Conservation (phyloP, 441 rosid genomes). For the Pelargonium myrrhifolium region DNA sequence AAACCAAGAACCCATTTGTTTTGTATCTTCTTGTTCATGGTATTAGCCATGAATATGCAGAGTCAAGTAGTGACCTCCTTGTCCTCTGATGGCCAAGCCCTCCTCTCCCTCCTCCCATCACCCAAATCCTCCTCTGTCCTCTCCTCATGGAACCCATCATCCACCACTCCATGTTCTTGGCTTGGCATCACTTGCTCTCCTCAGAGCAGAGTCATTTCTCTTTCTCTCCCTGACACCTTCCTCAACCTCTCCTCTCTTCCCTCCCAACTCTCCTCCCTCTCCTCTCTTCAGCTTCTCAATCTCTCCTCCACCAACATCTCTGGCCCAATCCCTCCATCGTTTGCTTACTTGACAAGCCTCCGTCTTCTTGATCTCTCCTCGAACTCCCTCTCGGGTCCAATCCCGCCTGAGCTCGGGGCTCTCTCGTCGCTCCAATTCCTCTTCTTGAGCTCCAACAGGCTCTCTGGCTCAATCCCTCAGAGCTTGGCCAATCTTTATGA, state of each 20-base stretch:
- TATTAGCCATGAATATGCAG: slow-evolving; percentile 27
- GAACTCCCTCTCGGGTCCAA: slow-evolving; percentile 66
- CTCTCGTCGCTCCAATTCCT: slow-evolving; percentile 78
- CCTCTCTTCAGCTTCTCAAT: slow-evolving; percentile 78
- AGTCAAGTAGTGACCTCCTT: slow-evolving; percentile 34
- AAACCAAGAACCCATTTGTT: too few relatives aligned
- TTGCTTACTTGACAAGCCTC: slow-evolving; percentile 55
- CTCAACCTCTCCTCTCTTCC: slow-evolving; percentile 79
- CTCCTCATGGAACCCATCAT: slow-evolving; percentile 77
- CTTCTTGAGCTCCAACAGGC: slow-evolving; percentile 65
- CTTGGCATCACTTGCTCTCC: slow-evolving; percentile 80
- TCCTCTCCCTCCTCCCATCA: slow-evolving; percentile 52
- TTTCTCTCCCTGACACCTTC: slow-evolving; percentile 68
- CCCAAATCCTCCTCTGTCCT: slow-evolving; percentile 46
- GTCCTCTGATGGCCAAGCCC: slow-evolving; percentile 76
- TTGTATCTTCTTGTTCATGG: background rate
- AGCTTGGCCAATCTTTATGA: slow-evolving; percentile 57
- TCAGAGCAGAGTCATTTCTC: slow-evolving; percentile 65
- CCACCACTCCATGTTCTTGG: slow-evolving; percentile 84
- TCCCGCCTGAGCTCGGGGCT: slow-evolving; percentile 64
- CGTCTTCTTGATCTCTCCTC: slow-evolving; percentile 85
- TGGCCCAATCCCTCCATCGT: slow-evolving; percentile 71
- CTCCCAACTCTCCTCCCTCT: slow-evolving; percentile 57
- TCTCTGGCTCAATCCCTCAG: slow-evolving; percentile 61
- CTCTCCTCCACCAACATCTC: slow-evolving; percentile 84